A percentile compares a stretch with the other conserved stretches of the same genome.
These are phyloP conservation scores for Pseudogymnoascus sp. DNA, from an alignment of 2,329 filamentous ascomycete species.

Conservation along the genomic window DNA sequence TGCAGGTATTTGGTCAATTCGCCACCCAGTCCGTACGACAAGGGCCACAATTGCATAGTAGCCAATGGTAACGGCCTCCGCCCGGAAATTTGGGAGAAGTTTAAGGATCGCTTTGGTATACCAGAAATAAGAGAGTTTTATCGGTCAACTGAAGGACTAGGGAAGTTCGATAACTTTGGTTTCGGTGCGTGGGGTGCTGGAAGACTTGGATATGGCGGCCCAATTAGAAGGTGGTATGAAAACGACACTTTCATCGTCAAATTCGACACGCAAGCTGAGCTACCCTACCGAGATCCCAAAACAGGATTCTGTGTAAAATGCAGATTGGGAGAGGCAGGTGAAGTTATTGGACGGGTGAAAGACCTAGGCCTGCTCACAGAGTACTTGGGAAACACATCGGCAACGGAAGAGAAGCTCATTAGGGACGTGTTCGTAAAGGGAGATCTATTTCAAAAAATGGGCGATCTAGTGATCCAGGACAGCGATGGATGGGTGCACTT, in stretches of 20 bases:
- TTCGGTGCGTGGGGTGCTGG: conserved; percentile 35
- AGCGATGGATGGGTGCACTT: conserved; percentile 38
- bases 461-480: conserved; percentile 38
- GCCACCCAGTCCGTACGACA: conserved; percentile 38
- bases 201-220: conserved; percentile 37
- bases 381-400: conserved; percentile 35
- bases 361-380: conserved; percentile 34
- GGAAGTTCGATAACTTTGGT: conserved; percentile 39
- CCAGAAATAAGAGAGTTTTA: conserved; percentile 43
- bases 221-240: conserved; percentile 34
- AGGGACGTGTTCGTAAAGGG: conserved; percentile 39
- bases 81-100: conserved; percentile 41
- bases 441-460: conserved; percentile 38
- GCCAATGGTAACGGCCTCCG: conserved; percentile 42
- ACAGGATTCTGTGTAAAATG: conserved; percentile 38
- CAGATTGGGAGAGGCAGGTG: conserved; percentile 35
- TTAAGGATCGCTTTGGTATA: conserved; percentile 36
- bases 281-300: conserved; percentile 35
- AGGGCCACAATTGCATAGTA: conserved; percentile 36
- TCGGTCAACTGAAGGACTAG: conserved; percentile 39
- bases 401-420: conserved; percentile 39
- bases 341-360: conserved; percentile 38
- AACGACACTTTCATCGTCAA: conserved; percentile 37
- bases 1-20: conserved; percentile 41
- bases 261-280: conserved; percentile 33